A percentile compares a stretch with the other conserved stretches of the same genome.
These are phyloP conservation scores for Hygrophorus pudorinus DNA, from an alignment of 768 basidiomycete genomes.

Conservation along the genomic window DNA sequence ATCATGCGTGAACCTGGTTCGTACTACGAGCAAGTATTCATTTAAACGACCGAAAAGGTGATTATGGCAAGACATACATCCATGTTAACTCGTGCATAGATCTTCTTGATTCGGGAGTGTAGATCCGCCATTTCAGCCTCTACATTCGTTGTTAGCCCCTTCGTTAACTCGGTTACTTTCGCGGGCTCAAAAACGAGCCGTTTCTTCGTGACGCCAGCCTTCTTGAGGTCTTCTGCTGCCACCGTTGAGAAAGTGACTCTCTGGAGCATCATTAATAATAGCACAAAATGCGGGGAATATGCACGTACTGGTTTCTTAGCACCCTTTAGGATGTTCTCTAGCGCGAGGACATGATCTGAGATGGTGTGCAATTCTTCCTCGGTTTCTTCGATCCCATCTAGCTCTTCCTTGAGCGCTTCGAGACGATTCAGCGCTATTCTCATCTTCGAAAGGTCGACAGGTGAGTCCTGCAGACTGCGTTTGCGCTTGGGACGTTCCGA, in stretches of 20 bases:
- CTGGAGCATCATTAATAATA: conserved; percentile 14
- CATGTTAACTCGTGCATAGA: conserved; percentile 22
- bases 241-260: conserved; percentile 19
- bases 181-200: conserved; percentile 14
- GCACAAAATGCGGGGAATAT: conserved; percentile 8
- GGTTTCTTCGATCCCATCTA: conserved; percentile 20
- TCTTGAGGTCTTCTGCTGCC: conserved; percentile 16
- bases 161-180: conserved; percentile 12
- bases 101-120: conserved; percentile 17
- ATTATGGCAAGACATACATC: conserved; percentile 19
- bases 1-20: conserved; percentile 20
- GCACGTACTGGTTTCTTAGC: conserved; percentile 19
- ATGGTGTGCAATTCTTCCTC: conserved; percentile 15
- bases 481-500: conserved; percentile 17
- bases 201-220: conserved; percentile 17
- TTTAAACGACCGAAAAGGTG: conserved; percentile 10
- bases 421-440: conserved; percentile 15
- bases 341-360: conserved; percentile 14
- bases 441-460: conserved; percentile 18
- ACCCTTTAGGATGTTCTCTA: conserved; percentile 17
- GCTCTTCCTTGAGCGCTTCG: conserved; percentile 17
- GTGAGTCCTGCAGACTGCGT: conserved; percentile 20
- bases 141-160: conserved; percentile 10
- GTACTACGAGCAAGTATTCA: conserved; percentile 15
- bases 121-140: conserved; percentile 16